Conservation (phyloP, 176 grass and related monocot species). For the Phragmites australis region DNA sequence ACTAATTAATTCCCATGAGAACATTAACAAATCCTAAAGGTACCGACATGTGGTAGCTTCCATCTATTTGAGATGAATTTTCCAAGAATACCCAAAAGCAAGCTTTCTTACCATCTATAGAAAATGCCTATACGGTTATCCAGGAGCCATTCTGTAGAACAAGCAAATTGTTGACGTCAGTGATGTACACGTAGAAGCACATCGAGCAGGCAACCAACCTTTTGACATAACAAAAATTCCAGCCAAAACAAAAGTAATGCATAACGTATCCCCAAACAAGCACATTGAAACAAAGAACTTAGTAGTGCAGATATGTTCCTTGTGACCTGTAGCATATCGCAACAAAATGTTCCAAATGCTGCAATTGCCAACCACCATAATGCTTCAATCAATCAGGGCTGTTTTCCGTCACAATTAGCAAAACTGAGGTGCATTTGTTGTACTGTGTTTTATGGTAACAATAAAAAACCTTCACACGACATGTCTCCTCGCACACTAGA, state of each 20-base stretch:
- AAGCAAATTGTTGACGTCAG: constrained; percentile 2
- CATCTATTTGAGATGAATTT: constrained; percentile 40
- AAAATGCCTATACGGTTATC: constrained; percentile 52
- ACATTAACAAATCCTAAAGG: constrained; percentile 29
- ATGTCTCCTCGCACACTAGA: constrained; percentile 38
- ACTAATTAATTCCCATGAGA: constrained; percentile 26
- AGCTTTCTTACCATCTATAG: constrained; percentile 36
- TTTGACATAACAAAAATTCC: constrained; percentile 25
- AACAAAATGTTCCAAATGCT: constrained; percentile 31
- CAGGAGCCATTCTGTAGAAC: constrained; percentile 35
- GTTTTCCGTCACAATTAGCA: too few relatives aligned
- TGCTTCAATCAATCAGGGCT: constrained; percentile 44
- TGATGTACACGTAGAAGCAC: constrained; percentile 17
- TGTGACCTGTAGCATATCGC: constrained; percentile 38
- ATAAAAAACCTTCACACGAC: constrained; percentile 15
- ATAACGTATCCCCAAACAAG: constrained; percentile 31
- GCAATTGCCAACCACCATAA: constrained; percentile 39
- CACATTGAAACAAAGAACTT: constrained; percentile 2
- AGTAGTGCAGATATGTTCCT: constrained; percentile 38
- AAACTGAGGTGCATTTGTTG: constrained; percentile 41
- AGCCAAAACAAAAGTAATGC: constrained; percentile 24
- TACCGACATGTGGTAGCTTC: constrained; percentile 31
- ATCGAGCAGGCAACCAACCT: constrained; percentile 5
- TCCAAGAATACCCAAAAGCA: constrained; percentile 35
- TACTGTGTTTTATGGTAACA: constrained; percentile 25